These are phyloP conservation scores for Acacia crassicarpa DNA, from an alignment of 306 rosid species.

Conservation along the genomic window DNA sequence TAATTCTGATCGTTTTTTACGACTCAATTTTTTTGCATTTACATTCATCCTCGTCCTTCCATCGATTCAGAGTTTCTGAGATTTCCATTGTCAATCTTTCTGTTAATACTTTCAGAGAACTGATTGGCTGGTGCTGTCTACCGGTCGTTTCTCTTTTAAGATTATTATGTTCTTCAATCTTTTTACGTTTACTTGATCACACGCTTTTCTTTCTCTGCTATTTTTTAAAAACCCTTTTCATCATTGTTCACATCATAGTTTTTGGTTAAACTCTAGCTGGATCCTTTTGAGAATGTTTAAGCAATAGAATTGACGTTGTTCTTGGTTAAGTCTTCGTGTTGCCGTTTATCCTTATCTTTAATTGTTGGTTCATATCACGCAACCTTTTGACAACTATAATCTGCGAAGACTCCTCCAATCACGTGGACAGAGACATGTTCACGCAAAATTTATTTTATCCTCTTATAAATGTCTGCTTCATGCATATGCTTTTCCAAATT, in stretches of 20 bases:
- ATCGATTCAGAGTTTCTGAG: slow-evolving; percentile 20
- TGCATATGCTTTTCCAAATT: neutral
- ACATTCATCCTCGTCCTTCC: neutral
- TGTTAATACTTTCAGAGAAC: slow-evolving; percentile 1
- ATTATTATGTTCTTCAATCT: neutral
- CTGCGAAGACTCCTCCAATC: neutral
- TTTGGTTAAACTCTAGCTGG: neutral
- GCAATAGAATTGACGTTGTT: neutral
- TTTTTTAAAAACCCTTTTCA: neutral
- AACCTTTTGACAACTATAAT: neutral
- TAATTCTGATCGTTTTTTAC: neutral
- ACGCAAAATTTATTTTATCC: neutral
- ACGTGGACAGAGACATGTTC: neutral
- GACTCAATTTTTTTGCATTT: neutral
- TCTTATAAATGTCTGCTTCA: neutral
- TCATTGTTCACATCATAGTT: neutral
- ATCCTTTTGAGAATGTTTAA: neutral
- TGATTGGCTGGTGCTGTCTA: neutral
- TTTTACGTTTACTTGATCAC: neutral
- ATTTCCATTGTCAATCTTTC: neutral
- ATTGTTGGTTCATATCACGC: neutral
- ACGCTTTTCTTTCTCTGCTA: neutral
- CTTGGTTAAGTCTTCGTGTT: neutral
- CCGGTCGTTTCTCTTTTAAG: neutral
- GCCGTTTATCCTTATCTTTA: neutral